phyloP scores from a whole-genome alignment of 176 grass and related monocot species.

The Avena eriantha region DNA sequence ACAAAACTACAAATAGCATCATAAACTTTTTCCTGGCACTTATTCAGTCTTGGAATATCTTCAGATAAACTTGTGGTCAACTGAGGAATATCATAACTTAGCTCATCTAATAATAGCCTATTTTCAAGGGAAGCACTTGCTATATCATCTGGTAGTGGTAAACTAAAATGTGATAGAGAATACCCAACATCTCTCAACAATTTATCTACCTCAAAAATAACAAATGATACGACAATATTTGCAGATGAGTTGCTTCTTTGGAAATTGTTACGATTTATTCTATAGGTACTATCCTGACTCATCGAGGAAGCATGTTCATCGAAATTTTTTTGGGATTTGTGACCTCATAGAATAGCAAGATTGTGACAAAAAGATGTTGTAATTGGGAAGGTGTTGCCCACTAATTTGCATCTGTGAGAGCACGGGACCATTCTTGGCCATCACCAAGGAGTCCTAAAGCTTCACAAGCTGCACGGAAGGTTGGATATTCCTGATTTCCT shows the following conservation, averaged over 20 bases:
- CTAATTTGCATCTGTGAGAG: background rate
- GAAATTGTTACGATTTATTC: no score
- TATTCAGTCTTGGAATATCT: background rate
- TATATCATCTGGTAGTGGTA: no score
- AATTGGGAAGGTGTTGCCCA: background rate
- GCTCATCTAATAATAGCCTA: no score
- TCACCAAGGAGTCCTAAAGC: conserved; percentile 8
- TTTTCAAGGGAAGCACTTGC: no score
- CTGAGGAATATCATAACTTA: no score
- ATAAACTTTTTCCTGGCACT: background rate
- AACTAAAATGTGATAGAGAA: no score
- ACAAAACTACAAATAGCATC: background rate
- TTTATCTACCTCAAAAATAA: no score
- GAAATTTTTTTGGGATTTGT: background rate
- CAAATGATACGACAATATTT: no score
- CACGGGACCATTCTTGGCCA: background rate
- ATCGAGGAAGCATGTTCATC: background rate
- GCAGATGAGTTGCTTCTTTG: no score
- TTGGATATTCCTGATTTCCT: background rate
- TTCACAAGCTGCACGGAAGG: background rate
- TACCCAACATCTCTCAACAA: no score
- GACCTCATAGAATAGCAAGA: background rate
- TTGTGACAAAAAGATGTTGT: background rate
- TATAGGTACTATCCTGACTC: background rate
- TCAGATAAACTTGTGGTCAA: no score